Evolutionary conservation across 2,329 filamentous ascomycete species (phyloP), one percentile per base, ranked within the genome.

Genomic region (Cladosporium sp.): DNA sequence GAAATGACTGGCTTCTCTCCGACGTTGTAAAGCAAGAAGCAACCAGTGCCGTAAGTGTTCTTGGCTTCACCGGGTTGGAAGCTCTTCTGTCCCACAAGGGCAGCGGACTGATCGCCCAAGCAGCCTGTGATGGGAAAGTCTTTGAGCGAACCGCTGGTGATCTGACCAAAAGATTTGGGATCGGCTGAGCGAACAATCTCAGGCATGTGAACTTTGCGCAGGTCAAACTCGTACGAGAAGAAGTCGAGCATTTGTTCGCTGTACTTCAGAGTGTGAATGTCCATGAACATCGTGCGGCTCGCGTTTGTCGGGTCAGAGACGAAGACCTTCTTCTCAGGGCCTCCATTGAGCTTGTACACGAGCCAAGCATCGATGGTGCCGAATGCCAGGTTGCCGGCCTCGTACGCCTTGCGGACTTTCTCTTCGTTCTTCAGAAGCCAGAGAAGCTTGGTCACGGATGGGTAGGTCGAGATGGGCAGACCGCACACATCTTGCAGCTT

Each of bases 241-340:
- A 95, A 96, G 22, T 84, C 76, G 25, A 96, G 78, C 25, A 96
- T 81, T 40, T 81, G 80, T 59, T 91, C 85, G 71, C 93, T 90
- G 74, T 96, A 96, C 67, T 92, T 74, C 60, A 91, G 80, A 11
- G 87, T 92, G 66, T 86, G 82, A 56, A 96, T 80, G 75, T 96
- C 91, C 88, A 96, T 92, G 74, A 96, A 94, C 91, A 96, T 95
- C 61, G 92, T 96, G 69, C 92, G 82, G 55, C 89, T 93, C 19
- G 92, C 92, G 72, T 96, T 96, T 61, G 89, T 91, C 50, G 88
- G 85, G 73, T 96, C 92, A 0, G 92, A 94, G 59, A 96, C 90
- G 70, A 90, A 87, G 43, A 92, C 75, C 58, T 87, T 83, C 54
- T 82, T 84, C 60, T 84, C 80, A 34, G 78, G 80, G 51, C 88